phyloP scores from a whole-genome alignment of 1,284 basidiomycete species.

The Sanghuangporus baumii region DNA sequence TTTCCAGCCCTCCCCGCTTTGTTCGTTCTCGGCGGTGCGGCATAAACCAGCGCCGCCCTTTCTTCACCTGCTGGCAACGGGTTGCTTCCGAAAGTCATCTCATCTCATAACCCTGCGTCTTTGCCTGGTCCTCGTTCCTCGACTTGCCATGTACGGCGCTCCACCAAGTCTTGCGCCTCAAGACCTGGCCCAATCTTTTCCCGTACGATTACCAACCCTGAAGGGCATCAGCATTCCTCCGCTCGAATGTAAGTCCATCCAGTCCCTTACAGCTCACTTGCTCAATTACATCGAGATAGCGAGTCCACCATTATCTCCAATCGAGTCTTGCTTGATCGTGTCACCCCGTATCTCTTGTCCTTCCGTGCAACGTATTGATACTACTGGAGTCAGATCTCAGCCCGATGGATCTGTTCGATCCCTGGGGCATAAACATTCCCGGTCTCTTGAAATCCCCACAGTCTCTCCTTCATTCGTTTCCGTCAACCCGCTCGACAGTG shows the following conservation, averaged over 20 bases:
- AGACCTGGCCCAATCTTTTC: not conserved
- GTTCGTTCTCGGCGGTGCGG: not conserved
- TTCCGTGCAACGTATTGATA: constrained; percentile 3
- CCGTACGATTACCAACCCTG: not conserved
- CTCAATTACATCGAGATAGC: not conserved
- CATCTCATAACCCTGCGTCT: not conserved
- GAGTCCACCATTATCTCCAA: not conserved
- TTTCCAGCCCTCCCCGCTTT: not conserved
- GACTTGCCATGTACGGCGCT: not conserved
- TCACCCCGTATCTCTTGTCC: not conserved
- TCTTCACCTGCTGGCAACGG: not conserved
- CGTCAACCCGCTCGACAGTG: not conserved
- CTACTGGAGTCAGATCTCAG: not conserved
- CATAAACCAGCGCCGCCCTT: not conserved
- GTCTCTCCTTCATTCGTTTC: not conserved
- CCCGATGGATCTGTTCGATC: not conserved
- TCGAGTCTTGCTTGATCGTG: not conserved
- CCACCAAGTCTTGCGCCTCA: not conserved
- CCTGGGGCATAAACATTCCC: constrained; percentile 1
- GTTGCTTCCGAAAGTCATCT: not conserved
- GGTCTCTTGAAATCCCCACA: not conserved
- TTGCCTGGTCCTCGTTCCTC: not conserved
- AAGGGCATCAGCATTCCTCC: not conserved
- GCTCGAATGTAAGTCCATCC: not conserved
- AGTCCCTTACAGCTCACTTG: not conserved